Base-by-base conservation (phyloP, 1,284 basidiomycete genomes). In the Cystobasidium slooffiae region DNA sequence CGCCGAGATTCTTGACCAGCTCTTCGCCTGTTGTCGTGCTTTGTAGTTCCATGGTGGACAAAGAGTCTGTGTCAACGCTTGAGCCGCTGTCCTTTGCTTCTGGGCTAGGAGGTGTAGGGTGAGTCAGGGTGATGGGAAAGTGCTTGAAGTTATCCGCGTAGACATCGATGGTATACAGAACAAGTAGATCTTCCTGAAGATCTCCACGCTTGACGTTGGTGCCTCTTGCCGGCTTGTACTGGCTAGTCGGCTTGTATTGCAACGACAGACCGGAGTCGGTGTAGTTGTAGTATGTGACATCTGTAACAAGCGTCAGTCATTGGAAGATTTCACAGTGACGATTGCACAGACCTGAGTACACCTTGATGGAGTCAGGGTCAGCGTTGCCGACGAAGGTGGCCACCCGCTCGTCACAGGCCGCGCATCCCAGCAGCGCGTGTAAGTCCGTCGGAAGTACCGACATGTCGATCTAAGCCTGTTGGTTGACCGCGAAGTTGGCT, bases 231-330 rank as follows among this genome's bases (percentile, higher is more conserved):
- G 88, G 88, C 78, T 85, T 88, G 82, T 91, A 91, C 12, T 86
- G 87, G 43, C 85, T 82, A 68, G 22, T 22, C 2, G 89, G 88
- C 39, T 85, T 80, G 83, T 90, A 90, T 79, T 90, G 87, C 52
- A 95, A 83, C 75, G 92, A 94, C 78, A 95, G 78, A 12, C 93
- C 93, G 44, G 93, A 85, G 0, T 85, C 41, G 80, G 86, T 87
- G 84, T 93, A 93, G 82, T 92, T 94, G 84, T 91, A 87, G 84
- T 94, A 97, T 75, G 92, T 88, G 4, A 87, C 87, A 82, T 95
- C 92, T 47, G 90, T 81, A 82, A 92, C 95, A 0, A 88, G 83
- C 51, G 6, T 14, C 52, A 16, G 4, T 31, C 44, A 62, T 61
- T 52, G 43, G 43, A 47, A 16, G 20, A 20, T 0, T 39, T 39